Evolutionary conservation across 768 basidiomycete species (phyloP).

Genomic region (Kwoniella botswanensis): DNA sequence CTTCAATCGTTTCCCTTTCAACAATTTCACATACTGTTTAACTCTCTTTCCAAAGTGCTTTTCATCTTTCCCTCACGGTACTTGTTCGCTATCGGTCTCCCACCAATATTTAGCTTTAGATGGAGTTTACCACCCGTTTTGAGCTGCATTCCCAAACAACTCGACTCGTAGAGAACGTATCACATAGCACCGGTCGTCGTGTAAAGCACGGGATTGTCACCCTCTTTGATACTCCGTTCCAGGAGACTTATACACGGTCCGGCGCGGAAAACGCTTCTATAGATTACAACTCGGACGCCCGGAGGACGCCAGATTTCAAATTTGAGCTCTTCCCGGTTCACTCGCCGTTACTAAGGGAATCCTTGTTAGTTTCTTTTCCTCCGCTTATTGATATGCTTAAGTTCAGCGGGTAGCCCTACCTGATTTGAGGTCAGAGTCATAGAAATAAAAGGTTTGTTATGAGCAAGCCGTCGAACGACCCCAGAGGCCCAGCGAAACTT

Average conservation of each 20-base stretch:
- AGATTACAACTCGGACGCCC: constrained; percentile 76
- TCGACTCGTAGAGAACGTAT: constrained; percentile 74
- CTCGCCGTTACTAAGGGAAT: constrained; percentile 85
- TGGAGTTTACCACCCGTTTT: constrained; percentile 81
- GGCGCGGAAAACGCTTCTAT: constrained; percentile 74
- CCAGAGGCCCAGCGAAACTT: constrained; percentile 58
- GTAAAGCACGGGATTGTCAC: constrained; percentile 64
- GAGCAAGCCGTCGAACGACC: constrained; percentile 22
- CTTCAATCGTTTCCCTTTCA: constrained; percentile 78
- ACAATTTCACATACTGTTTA: constrained; percentile 81
- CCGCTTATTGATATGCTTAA: constrained; percentile 89
- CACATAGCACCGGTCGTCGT: constrained; percentile 70
- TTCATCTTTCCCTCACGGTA: constrained; percentile 83
- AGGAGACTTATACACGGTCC: constrained; percentile 71
- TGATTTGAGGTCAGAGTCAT: constrained; percentile 71
- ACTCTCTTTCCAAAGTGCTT: constrained; percentile 81
- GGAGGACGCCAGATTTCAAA: constrained; percentile 72
- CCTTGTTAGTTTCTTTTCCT: constrained; percentile 91
- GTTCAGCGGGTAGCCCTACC: constrained; percentile 83
- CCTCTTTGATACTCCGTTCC: constrained; percentile 70
- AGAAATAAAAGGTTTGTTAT: constrained; percentile 57
- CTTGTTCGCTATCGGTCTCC: constrained; percentile 83
- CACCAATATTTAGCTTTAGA: constrained; percentile 74
- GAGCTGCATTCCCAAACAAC: constrained; percentile 86
- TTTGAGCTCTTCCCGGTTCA: constrained; percentile 84